Conservation (phyloP, 441 rosid species). For the Pelargonium fulgidum region DNA sequence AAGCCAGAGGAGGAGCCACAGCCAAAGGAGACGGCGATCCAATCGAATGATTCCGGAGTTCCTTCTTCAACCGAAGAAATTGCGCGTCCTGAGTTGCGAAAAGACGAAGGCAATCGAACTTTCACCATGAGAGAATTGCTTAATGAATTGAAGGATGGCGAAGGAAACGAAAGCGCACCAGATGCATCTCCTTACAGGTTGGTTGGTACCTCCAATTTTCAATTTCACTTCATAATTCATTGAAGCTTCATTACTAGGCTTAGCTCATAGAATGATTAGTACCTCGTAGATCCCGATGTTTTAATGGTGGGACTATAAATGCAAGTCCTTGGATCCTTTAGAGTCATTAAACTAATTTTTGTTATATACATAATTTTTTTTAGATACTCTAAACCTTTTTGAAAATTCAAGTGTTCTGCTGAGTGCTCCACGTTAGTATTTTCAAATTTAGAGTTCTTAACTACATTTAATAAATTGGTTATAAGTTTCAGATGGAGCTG, state of each 20-base stretch:
- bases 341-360: too few relatives aligned
- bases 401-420: too few relatives aligned
- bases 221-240: constrained; percentile 7
- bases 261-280: not conserved
- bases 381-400: too few relatives aligned
- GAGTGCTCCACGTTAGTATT: too few relatives aligned
- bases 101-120: constrained; percentile 56
- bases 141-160: constrained; percentile 69
- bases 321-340: not conserved
- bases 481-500: too few relatives aligned
- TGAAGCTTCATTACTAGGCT: not conserved
- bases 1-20: constrained; percentile 22
- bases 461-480: too few relatives aligned
- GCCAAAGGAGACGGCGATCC: constrained; percentile 30
- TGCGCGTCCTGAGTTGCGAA: constrained; percentile 30
- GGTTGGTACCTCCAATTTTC: not conserved
- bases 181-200: constrained; percentile 41
- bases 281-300: not conserved
- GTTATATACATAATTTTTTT: too few relatives aligned
- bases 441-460: too few relatives aligned
- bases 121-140: constrained; percentile 91
- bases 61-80: constrained; percentile 25
- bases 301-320: not conserved
- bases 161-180: constrained; percentile 46
- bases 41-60: constrained; percentile 25